Evolutionary conservation across 331 rosid genomes (phyloP).

Genomic region (Spiraea crenata): DNA sequence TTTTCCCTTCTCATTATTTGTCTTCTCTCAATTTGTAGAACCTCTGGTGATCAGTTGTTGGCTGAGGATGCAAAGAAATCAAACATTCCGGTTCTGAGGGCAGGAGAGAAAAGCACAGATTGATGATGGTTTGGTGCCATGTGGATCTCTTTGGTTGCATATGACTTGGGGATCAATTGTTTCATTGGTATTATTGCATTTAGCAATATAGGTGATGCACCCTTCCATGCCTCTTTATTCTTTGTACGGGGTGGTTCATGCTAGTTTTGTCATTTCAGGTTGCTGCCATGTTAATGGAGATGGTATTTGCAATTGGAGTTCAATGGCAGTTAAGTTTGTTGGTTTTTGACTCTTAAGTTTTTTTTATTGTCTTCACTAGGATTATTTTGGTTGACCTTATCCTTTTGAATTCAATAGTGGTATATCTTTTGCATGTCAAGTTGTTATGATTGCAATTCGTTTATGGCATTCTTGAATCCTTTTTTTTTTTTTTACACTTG

Average conservation of each 20-base stretch:
- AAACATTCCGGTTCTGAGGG: constrained; percentile 49
- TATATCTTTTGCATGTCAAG: constrained; percentile 40
- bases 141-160: constrained; percentile 30
- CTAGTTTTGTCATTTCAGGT: constrained; percentile 71
- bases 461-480: constrained; percentile 14
- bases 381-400: constrained; percentile 43
- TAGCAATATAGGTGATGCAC: constrained; percentile 45
- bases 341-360: constrained; percentile 55
- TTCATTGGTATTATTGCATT: constrained; percentile 50
- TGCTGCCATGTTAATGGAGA: constrained; percentile 74
- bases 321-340: constrained; percentile 96
- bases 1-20: constrained; percentile 3
- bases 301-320: constrained; percentile 69
- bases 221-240: constrained; percentile 34
- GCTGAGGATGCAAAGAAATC: constrained; percentile 62
- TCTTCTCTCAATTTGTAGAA: constrained; percentile 37
- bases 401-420: constrained; percentile 26
- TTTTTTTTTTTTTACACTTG: constrained; percentile 26
- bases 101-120: constrained; percentile 60
- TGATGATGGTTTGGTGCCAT: constrained; percentile 35
- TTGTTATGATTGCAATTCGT: constrained; percentile 33
- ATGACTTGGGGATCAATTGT: constrained; percentile 37
- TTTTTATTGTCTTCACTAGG: constrained; percentile 36
- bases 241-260: constrained; percentile 43
- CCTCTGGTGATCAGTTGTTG: constrained; percentile 56